Conservation (phyloP, 225 moss, liverwort and hornwort species). For the Climacium dendroides region DNA sequence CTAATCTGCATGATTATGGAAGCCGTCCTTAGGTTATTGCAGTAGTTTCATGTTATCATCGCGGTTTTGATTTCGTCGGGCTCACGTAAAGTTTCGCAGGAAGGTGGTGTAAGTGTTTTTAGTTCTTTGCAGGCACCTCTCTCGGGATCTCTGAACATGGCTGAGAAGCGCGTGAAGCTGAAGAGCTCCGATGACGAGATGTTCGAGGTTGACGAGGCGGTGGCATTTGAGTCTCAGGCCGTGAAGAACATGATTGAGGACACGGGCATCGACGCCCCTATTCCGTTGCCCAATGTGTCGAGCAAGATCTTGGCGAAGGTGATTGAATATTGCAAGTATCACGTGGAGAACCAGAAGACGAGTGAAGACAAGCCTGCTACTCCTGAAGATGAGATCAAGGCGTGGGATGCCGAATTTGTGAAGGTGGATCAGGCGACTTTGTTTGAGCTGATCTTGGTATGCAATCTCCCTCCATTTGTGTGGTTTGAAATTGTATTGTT, state of each 20-base stretch:
- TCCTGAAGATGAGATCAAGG: constrained; percentile 13
- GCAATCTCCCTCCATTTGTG: background rate
- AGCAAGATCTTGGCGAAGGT: constrained; percentile 30
- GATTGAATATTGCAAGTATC: constrained; percentile 30
- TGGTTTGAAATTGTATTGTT: background rate
- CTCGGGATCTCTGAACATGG: background rate
- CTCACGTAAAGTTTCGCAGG: background rate
- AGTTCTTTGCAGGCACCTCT: background rate
- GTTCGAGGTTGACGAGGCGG: background rate
- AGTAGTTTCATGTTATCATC: background rate
- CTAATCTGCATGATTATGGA: background rate
- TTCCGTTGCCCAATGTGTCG: constrained; percentile 9
- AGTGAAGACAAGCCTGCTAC: constrained; percentile 7
- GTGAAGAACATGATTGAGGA: background rate
- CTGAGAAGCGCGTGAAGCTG: background rate
- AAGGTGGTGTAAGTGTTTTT: background rate
- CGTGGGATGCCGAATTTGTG: constrained; percentile 25
- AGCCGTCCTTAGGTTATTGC: no score
- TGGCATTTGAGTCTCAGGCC: background rate
- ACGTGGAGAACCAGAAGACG: constrained; percentile 11
- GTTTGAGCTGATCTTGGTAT: constrained; percentile 16
- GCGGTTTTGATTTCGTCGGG: background rate
- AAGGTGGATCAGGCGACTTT: constrained; percentile 29
- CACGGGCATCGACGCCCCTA: background rate
- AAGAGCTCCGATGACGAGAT: background rate